A percentile compares a stretch with the other conserved stretches of the same genome.
phyloP scores from a whole-genome alignment of 1,139 yeast genomes.

The Candida gigantensis region DNA sequence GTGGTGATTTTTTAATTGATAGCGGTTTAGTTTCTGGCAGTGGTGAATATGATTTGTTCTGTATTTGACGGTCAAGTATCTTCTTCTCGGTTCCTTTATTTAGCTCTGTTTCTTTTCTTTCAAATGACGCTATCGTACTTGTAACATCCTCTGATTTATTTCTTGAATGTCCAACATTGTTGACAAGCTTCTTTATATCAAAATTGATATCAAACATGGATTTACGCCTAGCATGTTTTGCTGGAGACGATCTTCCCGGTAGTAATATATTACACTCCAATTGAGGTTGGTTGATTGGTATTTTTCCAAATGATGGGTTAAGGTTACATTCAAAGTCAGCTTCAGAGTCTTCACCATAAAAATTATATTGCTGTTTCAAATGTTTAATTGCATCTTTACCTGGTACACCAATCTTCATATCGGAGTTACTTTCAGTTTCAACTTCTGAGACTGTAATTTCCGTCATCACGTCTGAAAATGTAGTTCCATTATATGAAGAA shows the following conservation, averaged over 20 bases:
- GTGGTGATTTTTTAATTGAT: background rate
- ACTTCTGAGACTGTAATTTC: constrained; percentile 21
- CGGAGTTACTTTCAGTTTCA: constrained; percentile 21
- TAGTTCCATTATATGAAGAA: constrained; percentile 28
- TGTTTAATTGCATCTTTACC: constrained; percentile 33
- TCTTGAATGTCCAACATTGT: constrained; percentile 12
- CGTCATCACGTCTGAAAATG: constrained; percentile 30
- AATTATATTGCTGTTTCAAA: constrained; percentile 27
- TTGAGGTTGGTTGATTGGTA: constrained; percentile 11
- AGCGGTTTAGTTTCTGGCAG: constrained; percentile 1
- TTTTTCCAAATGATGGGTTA: constrained; percentile 10
- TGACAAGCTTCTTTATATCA: constrained; percentile 12
- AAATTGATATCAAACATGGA: constrained; percentile 43
- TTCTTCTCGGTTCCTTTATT: constrained; percentile 3
- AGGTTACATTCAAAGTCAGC: constrained; percentile 23
- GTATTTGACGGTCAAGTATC: no score
- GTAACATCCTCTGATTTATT: constrained; percentile 17
- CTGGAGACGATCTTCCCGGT: constrained; percentile 24
- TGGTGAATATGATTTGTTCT: no score
- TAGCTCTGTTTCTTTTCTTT: constrained; percentile 4
- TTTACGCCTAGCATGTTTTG: constrained; percentile 39
- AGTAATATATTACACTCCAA: constrained; percentile 5
- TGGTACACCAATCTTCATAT: constrained; percentile 35
- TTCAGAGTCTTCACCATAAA: constrained; percentile 28
- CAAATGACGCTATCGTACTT: constrained; percentile 2